Conservation (phyloP, 495 filamentous ascomycete species). For the Pseudevernia furfuracea region DNA sequence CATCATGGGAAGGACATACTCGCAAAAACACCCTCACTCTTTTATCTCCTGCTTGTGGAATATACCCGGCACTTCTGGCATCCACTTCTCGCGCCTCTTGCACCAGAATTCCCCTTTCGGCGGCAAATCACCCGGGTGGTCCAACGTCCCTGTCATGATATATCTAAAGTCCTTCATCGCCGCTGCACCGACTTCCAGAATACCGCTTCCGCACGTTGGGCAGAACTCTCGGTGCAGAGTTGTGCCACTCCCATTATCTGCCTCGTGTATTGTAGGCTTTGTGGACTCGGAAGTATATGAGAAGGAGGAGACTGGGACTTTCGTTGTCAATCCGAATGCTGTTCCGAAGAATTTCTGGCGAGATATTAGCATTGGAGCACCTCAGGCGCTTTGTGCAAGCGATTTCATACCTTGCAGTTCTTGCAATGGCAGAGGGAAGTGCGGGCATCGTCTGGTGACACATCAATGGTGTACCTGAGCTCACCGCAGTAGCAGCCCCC, state of each 20-base stretch:
- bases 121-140: conserved; percentile 51
- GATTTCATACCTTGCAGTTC: conserved; percentile 46
- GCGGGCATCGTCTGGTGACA: conserved; percentile 50
- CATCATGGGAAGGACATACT: not conserved
- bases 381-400: not conserved
- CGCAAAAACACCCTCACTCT: conserved; percentile 31
- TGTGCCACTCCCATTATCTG: conserved; percentile 49
- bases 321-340: conserved; percentile 53
- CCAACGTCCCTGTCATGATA: conserved; percentile 56
- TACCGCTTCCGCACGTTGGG: conserved; percentile 50
- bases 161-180: conserved; percentile 47
- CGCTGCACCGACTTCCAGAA: conserved; percentile 46
- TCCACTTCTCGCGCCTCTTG: conserved; percentile 44
- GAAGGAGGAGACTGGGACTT: conserved; percentile 46
- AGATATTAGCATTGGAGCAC: not conserved
- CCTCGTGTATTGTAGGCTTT: conserved; percentile 43
- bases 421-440: conserved; percentile 59
- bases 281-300: conserved; percentile 32
- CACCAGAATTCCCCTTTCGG: conserved; percentile 69
- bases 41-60: conserved; percentile 57
- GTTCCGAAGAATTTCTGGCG: conserved; percentile 52
- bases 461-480: conserved; percentile 41
- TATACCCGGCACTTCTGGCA: conserved; percentile 36
- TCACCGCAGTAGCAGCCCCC: conserved; percentile 46
- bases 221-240: conserved; percentile 58